Evolutionary conservation across 768 basidiomycete genomes (phyloP).

Genomic region (Dacryopinax primogenitus): DNA sequence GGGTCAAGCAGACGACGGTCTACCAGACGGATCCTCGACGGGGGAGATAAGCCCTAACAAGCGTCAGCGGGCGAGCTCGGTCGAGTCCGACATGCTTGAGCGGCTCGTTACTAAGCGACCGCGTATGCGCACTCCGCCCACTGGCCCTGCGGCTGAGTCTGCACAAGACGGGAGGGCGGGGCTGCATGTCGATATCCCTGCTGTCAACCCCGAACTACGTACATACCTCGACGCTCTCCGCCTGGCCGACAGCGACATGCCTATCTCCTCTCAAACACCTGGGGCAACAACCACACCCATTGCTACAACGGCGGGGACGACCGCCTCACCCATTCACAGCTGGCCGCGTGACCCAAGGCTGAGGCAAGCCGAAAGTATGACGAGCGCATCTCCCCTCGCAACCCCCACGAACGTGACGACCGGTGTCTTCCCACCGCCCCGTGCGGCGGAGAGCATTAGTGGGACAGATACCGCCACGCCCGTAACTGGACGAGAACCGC

Average conservation of each 20-base stretch:
- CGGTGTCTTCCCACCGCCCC: too few species aligned
- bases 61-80: not conserved
- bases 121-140: not conserved
- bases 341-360: too few species aligned
- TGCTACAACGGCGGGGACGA: not conserved
- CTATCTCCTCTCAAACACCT: too few species aligned
- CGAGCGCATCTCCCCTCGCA: too few species aligned
- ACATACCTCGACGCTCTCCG: not conserved
- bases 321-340: not conserved
- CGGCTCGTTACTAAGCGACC: not conserved
- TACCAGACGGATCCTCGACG: not conserved
- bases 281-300: too few species aligned
- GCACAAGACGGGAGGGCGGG: not conserved
- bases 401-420: too few species aligned
- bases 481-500: too few species aligned
- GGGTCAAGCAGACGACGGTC: not conserved
- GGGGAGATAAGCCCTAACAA: not conserved
- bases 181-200: slow-evolving; percentile 4
- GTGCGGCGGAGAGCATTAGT: not conserved
- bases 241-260: not conserved
- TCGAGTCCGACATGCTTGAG: not conserved
- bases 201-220: not conserved
- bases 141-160: not conserved
- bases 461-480: not conserved
- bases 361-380: too few species aligned